Percentiles rank a stretch among this genome's conserved stretches.
These are phyloP conservation scores for Colletotrichum acutatum DNA, from an alignment of 2,329 filamentous ascomycete genomes.

Conservation along the genomic window DNA sequence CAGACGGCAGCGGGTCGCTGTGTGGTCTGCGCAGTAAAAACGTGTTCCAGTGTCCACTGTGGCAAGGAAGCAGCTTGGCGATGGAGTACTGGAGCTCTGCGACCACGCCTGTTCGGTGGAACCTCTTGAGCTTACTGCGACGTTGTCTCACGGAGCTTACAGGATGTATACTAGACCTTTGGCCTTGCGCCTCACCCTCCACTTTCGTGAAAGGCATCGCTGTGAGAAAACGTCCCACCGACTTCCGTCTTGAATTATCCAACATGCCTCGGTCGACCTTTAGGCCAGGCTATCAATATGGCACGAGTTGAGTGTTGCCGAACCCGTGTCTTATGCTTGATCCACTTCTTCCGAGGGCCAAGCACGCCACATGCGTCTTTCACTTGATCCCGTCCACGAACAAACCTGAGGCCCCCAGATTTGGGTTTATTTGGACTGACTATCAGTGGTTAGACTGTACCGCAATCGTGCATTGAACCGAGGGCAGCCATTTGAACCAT, in stretches of 20 bases:
- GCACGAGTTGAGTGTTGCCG: neutral
- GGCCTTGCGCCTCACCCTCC: neutral
- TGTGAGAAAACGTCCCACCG: neutral
- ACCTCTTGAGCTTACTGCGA: slow-evolving; percentile 12
- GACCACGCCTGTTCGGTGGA: slow-evolving; percentile 10
- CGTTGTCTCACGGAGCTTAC: neutral
- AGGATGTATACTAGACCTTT: neutral
- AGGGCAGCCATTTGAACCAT: neutral
- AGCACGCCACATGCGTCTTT: slow-evolving; percentile 6
- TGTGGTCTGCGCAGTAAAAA: neutral
- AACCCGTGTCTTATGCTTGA: neutral
- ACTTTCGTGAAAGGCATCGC: neutral
- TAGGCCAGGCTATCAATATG: neutral
- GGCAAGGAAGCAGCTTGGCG: neutral
- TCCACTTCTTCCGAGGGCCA: neutral
- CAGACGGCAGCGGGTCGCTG: slow-evolving; percentile 25
- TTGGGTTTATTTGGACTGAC: neutral
- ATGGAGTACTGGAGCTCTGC: neutral
- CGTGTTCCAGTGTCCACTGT: slow-evolving; percentile 1
- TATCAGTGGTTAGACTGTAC: neutral
- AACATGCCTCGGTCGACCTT: neutral
- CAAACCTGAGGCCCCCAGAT: neutral
- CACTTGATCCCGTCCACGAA: neutral
- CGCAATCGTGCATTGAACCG: neutral
- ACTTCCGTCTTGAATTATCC: neutral